Base-by-base conservation (phyloP, 164 flowering plant species). In the Vitis vinifera region DNA sequence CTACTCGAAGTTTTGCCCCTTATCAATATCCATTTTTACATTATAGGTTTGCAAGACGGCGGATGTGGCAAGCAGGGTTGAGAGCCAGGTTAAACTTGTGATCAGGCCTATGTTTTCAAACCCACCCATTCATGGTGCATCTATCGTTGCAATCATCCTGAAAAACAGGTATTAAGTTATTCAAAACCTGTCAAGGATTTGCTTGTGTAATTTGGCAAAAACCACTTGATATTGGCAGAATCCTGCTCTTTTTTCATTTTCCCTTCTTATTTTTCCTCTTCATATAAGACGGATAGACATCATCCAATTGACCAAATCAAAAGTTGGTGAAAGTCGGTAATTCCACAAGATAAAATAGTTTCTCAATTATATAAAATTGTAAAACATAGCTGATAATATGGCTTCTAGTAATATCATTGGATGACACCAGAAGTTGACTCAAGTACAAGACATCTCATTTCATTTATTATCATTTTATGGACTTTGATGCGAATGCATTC, bases 101-200 rank as follows among this genome's bases (percentile, higher is more conserved):
- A 85, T 93, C 77, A 86, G 99, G 80, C 99, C 99, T 57, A 96
- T 96, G 99, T 96, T 87, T 71, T 96, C 99, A 48, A 96, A 78
- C 69, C 99, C 99, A 27, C 98, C 99, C 56, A 88, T 96, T 78
- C 99, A 96, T 77, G 99, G 99, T 55, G 97, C 99, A 63, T 90
- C 97, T 29, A 93, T 96, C 73, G 99, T 96, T 62, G 97, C 99
- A 52, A 80, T 85, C n/a, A 83, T 96, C 72, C 90, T 96, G 59
- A 87, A 76, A 75, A 90, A 96, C 83, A 88, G 93, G 98, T 94
- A 77, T 56, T 11, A 10, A 31, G 27, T 3, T 30, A 30, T 3
- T 19, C 64, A 8, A 50, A 17, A 50, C 15, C 9, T 64, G n/a
- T 64, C 15, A 9, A 50, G 55, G 47, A 8, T 51, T 17, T 37